Evolutionary conservation across 257 asterid genomes (phyloP).

Genomic region (Linaria vulgaris): DNA sequence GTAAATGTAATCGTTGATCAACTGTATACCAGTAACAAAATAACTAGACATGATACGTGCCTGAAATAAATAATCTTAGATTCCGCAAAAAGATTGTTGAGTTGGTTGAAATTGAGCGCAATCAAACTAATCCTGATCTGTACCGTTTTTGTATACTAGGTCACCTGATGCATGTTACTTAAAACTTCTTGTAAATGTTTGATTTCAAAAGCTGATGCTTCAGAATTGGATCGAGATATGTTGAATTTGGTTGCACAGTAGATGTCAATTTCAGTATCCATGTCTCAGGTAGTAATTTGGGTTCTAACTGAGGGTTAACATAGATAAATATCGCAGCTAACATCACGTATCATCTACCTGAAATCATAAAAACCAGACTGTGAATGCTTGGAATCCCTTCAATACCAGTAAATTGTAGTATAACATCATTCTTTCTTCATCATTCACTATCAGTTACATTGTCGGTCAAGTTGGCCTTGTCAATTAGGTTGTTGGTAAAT

Average conservation of each 20-base stretch:
- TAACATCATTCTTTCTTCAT: neutral
- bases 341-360: neutral
- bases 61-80: conserved; percentile 2
- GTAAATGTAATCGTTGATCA: too few species aligned
- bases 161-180: neutral
- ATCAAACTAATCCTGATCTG: too few species aligned
- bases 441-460: neutral
- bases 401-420: neutral
- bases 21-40: too few species aligned
- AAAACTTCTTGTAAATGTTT: neutral
- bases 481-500: too few species aligned
- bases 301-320: neutral
- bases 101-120: neutral
- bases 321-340: neutral
- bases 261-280: neutral
- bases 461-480: neutral
- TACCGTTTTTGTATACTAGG: neutral
- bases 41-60: conserved; percentile 11
- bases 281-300: neutral
- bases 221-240: too few species aligned
- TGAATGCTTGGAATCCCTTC: neutral
- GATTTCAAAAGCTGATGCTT: neutral
- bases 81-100: neutral
- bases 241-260: too few species aligned
- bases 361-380: too few species aligned